Base-by-base conservation (phyloP, 2,329 filamentous ascomycete genomes). In the Dendryphion nanum region DNA sequence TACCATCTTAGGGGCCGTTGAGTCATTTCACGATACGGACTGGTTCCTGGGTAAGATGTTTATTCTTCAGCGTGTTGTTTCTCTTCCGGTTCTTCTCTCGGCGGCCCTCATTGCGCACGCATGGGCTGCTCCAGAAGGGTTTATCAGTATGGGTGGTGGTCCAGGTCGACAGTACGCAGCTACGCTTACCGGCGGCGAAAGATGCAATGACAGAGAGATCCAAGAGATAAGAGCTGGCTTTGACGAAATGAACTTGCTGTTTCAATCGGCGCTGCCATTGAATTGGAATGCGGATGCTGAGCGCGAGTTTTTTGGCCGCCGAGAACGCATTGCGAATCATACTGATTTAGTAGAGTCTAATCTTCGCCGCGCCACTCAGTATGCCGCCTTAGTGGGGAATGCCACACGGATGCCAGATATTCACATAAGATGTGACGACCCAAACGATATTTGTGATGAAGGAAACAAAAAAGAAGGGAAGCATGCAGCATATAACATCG, bases 381-480 rank as follows among this genome's bases (percentile, higher is more conserved):
- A 62, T 30, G 51, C 47, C 14, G 54, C 49, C 23, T 21, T 57
- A 3, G 39, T 55, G 17, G 59, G 52, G 19, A 48, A 50, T 21
- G 38, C 36, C 14, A 49, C 47, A 6, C 33, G 40, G 6, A 63
- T 59, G 28, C 47, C 55, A 2, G 57, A 63, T 37, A 53, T 64
- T 14, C 58, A 63, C 35, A 48, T 63, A 2, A 50, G 60, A 15
- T 64, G 61, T 44, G 61, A 63, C 29, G 61, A 64, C 36, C 61
- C 60, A 18, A 51, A 55, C 35, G 23, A 46, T 4, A 40, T 53
- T 3, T 64, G 59, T 38, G 36, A 48, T 6, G 44, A 43, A 10
- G 57, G 56, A 6, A 58, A 54, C 21, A 48, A 44, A 26, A 55
- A 50, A 30, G 55, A 62, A 16, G 60, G 59, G 14, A 49, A 48